Evolutionary conservation across 106 monocot genomes (phyloP), one percentile per base, ranked within the genome.

Genomic region (Acorus calamus): DNA sequence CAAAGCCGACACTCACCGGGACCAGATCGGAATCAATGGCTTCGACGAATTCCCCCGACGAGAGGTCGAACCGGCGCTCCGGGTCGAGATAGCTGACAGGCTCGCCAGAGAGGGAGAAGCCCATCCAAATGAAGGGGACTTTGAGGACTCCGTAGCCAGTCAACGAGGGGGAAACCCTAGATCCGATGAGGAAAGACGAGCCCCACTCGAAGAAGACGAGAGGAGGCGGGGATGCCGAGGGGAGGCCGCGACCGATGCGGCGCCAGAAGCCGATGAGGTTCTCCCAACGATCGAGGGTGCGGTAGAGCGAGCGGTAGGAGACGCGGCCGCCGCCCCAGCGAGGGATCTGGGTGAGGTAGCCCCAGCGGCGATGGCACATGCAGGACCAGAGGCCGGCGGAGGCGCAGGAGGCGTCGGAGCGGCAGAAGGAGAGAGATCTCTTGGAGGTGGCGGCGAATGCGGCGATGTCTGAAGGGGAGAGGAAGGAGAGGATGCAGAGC

Each of bases 171-270:
- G n/a, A n/a, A n/a, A 92, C 64, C 49, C 78, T 58, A 47, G 74
- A 92, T 4, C 71, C 86, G 6, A 64, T 72, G 59, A 92, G 79
- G 71, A 43, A 92, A 41, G 71, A 79, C 0, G 76, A 43, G 2
- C 83, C 83, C 83, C 86, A 92, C 49, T 92, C 91, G 66, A 92
- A 83, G 69, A 86, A 74, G 47, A 92, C 68, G 44, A 92, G 77
- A 2, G 83, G 64, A 6, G 73, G 69, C 2, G 75, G 60, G 13
- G 28, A 28, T 28, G 28, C 28, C 1, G 14, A 66, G 2, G 58
- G 9, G 60, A 4, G 10, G 12, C 61, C 69, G 3, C 53, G 71
- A n/a, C 81, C 83, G 56, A 86, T 72, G 46, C 75, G 80, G 64
- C 91, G 80, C 91, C 91, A 86, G 81, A 86, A 92, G 0, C 91